phyloP scores from a whole-genome alignment of 225 moss, liverwort and hornwort genomes.

The Climacium dendroides region DNA sequence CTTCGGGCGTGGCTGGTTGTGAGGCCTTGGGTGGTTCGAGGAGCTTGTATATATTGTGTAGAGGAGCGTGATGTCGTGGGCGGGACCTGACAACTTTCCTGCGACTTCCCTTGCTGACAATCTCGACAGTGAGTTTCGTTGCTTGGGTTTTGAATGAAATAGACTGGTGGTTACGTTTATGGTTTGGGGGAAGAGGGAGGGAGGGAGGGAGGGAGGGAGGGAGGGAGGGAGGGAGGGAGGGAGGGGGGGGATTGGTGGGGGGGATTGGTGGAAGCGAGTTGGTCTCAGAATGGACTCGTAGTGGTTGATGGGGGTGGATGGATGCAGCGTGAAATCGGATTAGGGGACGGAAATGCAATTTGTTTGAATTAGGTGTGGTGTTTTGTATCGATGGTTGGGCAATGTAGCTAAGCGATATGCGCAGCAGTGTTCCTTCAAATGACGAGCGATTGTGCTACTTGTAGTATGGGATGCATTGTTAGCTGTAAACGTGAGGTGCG shows the following conservation, averaged over 20 bases:
- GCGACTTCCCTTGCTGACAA: conserved; percentile 95
- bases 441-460: not conserved
- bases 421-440: not conserved
- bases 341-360: not conserved
- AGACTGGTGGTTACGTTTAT: not conserved
- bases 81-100: conserved; percentile 86
- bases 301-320: not conserved
- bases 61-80: conserved; percentile 66
- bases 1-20: not conserved
- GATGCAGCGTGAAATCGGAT: not conserved
- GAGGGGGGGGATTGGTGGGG: too few relatives aligned
- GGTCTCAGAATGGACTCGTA: not conserved
- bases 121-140: conserved; percentile 60
- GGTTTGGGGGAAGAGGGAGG: not conserved
- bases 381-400: not conserved
- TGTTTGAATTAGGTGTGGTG: not conserved
- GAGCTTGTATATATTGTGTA: not conserved
- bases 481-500: not conserved
- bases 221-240: too few relatives aligned
- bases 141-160: not conserved
- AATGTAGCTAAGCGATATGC: not conserved
- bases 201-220: too few relatives aligned
- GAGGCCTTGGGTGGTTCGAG: not conserved
- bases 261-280: not conserved
- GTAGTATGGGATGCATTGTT: not conserved